These are phyloP conservation scores for Fagus crenata DNA, from an alignment of 306 rosid genomes.

Conservation along the genomic window DNA sequence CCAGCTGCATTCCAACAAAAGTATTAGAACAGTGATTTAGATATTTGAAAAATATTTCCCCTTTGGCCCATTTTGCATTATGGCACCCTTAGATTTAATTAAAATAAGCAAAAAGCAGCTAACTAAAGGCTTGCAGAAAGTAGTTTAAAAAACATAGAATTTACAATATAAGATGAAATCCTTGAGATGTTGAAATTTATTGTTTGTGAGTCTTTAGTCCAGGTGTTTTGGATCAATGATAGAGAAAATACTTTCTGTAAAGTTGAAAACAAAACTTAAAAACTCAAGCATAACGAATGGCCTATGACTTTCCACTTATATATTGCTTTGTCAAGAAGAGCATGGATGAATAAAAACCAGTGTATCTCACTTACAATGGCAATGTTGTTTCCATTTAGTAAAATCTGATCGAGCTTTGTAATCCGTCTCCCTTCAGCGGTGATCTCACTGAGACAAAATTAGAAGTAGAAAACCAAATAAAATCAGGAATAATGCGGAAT, in stretches of 20 bases:
- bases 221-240: neutral
- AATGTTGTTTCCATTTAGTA: constrained; percentile 95
- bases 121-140: neutral
- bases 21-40: constrained; percentile 1
- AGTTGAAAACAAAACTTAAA: neutral
- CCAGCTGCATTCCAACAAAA: constrained; percentile 55
- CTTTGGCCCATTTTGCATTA: neutral
- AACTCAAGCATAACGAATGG: neutral
- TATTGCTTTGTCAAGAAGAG: neutral
- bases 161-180: neutral
- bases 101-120: neutral
- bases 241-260: neutral
- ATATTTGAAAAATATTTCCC: neutral
- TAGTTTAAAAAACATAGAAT: neutral
- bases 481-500: neutral
- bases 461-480: neutral
- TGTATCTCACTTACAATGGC: constrained; percentile 74
- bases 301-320: constrained; percentile 6
- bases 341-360: constrained; percentile 2
- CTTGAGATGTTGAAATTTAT: neutral
- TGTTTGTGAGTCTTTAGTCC: neutral
- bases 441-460: constrained; percentile 62
- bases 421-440: constrained; percentile 96
- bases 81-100: constrained; percentile 3
- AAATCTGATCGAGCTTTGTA: constrained; percentile 96